Conservation (phyloP, 2,329 filamentous ascomycete genomes). For the Aspergillus latus region DNA sequence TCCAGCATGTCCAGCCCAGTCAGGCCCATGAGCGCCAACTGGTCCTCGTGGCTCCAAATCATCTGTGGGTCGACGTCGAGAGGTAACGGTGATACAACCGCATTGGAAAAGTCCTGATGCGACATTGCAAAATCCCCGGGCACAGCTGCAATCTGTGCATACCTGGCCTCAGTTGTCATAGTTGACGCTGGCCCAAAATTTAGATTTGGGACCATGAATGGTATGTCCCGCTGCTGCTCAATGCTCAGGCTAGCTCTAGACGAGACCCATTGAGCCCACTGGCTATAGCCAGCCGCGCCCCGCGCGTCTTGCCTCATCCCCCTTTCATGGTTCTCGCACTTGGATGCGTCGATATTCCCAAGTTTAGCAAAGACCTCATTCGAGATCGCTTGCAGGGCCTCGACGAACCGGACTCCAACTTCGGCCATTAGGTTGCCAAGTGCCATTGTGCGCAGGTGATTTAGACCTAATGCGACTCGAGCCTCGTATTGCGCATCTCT, state of each 20-base stretch:
- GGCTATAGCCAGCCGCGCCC: not conserved
- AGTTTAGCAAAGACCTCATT: slow-evolving; percentile 22
- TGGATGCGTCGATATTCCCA: not conserved
- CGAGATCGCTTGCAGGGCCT: slow-evolving; percentile 28
- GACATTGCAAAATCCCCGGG: not conserved
- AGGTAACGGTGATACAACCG: slow-evolving; percentile 15
- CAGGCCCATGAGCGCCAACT: slow-evolving; percentile 29
- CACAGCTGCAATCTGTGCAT: not conserved
- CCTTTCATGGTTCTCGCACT: slow-evolving; percentile 16
- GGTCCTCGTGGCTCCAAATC: slow-evolving; percentile 21
- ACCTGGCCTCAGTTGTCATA: not conserved
- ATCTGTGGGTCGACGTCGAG: not conserved
- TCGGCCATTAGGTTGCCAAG: slow-evolving; percentile 32
- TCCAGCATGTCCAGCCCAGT: slow-evolving; percentile 30
- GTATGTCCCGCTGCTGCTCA: not conserved
- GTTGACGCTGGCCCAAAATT: not conserved
- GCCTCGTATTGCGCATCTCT: slow-evolving; percentile 33
- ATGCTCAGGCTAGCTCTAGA: not conserved
- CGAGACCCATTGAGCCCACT: not conserved
- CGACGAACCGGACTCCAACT: slow-evolving; percentile 30
- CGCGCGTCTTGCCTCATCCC: slow-evolving; percentile 12
- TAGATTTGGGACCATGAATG: not conserved
- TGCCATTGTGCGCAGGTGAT: slow-evolving; percentile 36
- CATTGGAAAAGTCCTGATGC: not conserved
- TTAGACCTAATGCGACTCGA: slow-evolving; percentile 32